These are phyloP conservation scores for Brassica balearica DNA, from an alignment of 441 rosid genomes.

Conservation along the genomic window DNA sequence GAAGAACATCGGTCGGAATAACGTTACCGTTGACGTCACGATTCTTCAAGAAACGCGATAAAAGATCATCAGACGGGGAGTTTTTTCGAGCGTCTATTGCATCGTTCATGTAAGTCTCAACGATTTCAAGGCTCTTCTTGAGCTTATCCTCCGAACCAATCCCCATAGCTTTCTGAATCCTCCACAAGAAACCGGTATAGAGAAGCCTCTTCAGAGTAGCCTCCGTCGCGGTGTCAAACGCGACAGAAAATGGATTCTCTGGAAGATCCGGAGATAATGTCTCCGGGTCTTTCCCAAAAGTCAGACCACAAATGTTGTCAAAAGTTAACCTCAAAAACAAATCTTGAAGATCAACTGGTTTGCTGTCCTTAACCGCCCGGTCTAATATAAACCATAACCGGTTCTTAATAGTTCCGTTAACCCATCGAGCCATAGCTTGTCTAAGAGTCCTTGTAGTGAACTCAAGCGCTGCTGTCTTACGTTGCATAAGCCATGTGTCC, in stretches of 20 bases:
- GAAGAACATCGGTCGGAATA: constrained; percentile 71
- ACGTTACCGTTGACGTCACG: constrained; percentile 69
- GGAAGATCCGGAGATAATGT: constrained; percentile 77
- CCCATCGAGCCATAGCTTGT: constrained; percentile 98
- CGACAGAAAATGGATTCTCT: constrained; percentile 73
- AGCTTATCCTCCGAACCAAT: constrained; percentile 69
- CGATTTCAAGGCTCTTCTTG: constrained; percentile 59
- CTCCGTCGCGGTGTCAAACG: constrained; percentile 88
- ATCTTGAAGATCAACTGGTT: constrained; percentile 78
- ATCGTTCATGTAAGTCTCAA: constrained; percentile 80
- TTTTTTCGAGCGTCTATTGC: constrained; percentile 71
- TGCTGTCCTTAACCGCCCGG: constrained; percentile 51
- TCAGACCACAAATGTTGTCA: constrained; percentile 91
- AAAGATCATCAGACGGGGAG: constrained; percentile 80
- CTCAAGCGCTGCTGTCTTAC: constrained; percentile 93
- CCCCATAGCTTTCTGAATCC: constrained; percentile 66
- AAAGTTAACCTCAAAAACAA: constrained; percentile 84
- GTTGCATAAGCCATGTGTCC: constrained; percentile 92
- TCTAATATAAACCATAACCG: constrained; percentile 79
- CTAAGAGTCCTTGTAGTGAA: constrained; percentile 86
- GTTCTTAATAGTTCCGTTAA: constrained; percentile 77
- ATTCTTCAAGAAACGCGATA: constrained; percentile 84
- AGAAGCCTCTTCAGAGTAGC: constrained; percentile 83
- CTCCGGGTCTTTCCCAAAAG: constrained; percentile 92
- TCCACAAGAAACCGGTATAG: constrained; percentile 82